Evolutionary conservation across 1,284 basidiomycete genomes (phyloP).

Genomic region (Amylostereum areolatum): DNA sequence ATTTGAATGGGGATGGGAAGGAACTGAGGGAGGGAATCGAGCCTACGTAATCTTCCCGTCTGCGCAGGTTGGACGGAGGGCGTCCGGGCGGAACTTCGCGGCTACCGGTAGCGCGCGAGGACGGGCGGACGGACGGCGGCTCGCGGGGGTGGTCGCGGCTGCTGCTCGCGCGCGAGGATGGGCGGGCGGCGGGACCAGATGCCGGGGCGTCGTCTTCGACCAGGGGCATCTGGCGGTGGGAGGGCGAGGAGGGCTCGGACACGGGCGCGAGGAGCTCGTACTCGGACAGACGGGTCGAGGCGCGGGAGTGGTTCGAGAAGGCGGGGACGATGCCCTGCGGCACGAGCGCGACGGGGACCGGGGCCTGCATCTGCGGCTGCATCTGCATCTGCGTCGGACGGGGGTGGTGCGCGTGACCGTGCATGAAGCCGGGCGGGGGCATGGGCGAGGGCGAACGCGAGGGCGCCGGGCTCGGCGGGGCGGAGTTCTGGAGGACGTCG

Average conservation of each 20-base stretch:
- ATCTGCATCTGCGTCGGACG: neutral
- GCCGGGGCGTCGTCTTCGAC: slow-evolving; percentile 9
- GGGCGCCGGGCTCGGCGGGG: neutral
- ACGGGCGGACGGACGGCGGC: neutral
- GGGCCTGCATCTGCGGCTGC: neutral
- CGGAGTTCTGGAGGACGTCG: neutral
- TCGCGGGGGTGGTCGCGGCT: slow-evolving; percentile 1
- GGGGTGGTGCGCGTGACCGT: neutral
- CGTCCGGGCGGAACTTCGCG: too few species aligned
- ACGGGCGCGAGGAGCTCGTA: slow-evolving; percentile 12
- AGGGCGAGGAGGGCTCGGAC: neutral
- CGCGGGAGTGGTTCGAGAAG: slow-evolving; percentile 8
- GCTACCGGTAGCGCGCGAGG: too few species aligned
- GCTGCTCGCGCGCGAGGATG: too few species aligned
- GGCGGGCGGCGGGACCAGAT: slow-evolving; percentile 6
- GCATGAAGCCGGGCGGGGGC: neutral
- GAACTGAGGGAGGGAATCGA: too few species aligned
- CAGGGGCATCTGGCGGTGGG: neutral
- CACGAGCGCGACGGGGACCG: neutral
- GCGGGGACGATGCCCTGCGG: slow-evolving; percentile 7
- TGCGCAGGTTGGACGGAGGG: neutral
- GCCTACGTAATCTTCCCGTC: slow-evolving; percentile 3
- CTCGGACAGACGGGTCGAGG: slow-evolving; percentile 14
- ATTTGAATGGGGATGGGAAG: too few species aligned
- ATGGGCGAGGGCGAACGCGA: neutral